Percentiles rank a stretch among this genome's conserved stretches.
phyloP scores from a whole-genome alignment of 805 yeast genomes.

The Barnettozyma siamensis region DNA sequence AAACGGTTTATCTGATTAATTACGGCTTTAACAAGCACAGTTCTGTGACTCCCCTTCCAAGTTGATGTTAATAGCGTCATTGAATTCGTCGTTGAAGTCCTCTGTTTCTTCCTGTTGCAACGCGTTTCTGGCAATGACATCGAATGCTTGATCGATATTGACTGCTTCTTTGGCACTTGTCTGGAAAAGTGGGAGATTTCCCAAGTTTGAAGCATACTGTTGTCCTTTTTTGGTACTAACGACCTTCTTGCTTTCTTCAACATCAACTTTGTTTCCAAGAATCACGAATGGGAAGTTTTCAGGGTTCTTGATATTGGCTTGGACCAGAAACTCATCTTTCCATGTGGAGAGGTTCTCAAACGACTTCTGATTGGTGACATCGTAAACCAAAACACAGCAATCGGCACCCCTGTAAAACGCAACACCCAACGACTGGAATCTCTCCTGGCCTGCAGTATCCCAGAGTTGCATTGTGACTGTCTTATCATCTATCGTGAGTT shows the following conservation, averaged over 20 bases:
- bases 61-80: conserved; percentile 93
- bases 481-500: conserved; percentile 71
- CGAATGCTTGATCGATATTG: conserved; percentile 93
- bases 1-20: background rate
- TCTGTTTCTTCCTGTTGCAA: conserved; percentile 91
- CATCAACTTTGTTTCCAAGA: conserved; percentile 91
- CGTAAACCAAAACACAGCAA: conserved; percentile 94
- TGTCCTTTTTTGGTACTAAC: conserved; percentile 56
- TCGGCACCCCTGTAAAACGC: conserved; percentile 98
- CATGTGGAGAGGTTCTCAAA: conserved; percentile 85
- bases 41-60: conserved; percentile 61
- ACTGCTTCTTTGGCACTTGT: conserved; percentile 97
- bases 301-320: conserved; percentile 89
- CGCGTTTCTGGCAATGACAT: conserved; percentile 92
- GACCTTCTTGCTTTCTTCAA: conserved; percentile 82
- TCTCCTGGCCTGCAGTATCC: conserved; percentile 99
- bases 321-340: conserved; percentile 94
- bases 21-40: conserved; percentile 18
- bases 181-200: conserved; percentile 88
- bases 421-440: conserved; percentile 94
- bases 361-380: conserved; percentile 90
- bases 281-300: conserved; percentile 94
- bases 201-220: conserved; percentile 53
- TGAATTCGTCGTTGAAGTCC: conserved; percentile 88
- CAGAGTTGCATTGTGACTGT: conserved; percentile 65